phyloP scores from a whole-genome alignment of 345 rosid genomes.

The Euphorbia tirucalli region DNA sequence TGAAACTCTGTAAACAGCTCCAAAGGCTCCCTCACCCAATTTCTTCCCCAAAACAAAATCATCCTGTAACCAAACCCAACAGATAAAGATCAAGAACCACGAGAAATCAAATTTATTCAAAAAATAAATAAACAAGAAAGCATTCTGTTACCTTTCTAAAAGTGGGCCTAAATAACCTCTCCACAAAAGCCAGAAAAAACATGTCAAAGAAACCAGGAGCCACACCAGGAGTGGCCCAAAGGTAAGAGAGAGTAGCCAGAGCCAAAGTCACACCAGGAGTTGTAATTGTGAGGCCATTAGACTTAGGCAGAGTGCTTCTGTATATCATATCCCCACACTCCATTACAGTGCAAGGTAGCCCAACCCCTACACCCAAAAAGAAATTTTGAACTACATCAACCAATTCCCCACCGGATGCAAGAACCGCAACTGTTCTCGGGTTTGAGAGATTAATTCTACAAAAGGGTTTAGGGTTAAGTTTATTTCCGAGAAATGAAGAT shows the following conservation, averaged over 20 bases:
- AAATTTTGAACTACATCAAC: constrained; percentile 60
- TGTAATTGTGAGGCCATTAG: constrained; percentile 67
- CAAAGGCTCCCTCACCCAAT: constrained; percentile 96
- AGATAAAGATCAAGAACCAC: background rate
- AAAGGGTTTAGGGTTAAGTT: constrained; percentile 35
- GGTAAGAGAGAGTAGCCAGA: constrained; percentile 74
- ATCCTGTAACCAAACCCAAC: constrained; percentile 53
- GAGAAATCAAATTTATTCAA: background rate
- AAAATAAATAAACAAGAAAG: too few species aligned
- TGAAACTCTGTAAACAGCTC: constrained; percentile 77
- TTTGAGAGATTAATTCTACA: constrained; percentile 25
- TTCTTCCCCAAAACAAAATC: constrained; percentile 93
- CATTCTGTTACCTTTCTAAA: constrained; percentile 73
- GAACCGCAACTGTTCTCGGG: constrained; percentile 29
- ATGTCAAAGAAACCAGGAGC: constrained; percentile 98
- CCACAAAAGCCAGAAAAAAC: constrained; percentile 92
- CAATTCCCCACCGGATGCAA: constrained; percentile 48
- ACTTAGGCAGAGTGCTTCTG: constrained; percentile 88
- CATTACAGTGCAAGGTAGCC: constrained; percentile 96
- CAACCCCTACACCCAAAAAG: constrained; percentile 93
- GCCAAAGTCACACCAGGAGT: constrained; percentile 82
- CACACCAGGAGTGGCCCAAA: constrained; percentile 98
- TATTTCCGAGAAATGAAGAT: constrained; percentile 66
- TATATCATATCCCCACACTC: constrained; percentile 96
- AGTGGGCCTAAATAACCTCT: constrained; percentile 75